Evolutionary conservation across 2,329 filamentous ascomycete genomes (phyloP).

Genomic region (Zasmidium cellare): DNA sequence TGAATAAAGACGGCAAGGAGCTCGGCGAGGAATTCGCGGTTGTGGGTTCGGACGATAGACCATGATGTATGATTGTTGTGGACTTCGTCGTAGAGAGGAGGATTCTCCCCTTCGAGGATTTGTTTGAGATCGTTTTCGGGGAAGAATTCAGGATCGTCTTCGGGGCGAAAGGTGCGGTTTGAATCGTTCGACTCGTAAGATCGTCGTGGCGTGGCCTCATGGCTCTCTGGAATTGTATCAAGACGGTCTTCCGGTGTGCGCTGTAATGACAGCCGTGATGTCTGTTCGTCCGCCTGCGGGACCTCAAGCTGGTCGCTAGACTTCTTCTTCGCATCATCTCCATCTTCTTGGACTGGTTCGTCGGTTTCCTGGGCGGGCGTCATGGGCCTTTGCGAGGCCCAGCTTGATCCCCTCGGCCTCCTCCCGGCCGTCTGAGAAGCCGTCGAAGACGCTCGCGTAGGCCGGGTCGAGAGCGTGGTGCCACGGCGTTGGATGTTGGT

Average conservation of each 20-base stretch:
- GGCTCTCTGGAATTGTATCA: conserved; percentile 16
- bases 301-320: background rate
- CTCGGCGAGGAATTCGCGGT: conserved; percentile 56
- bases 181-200: conserved; percentile 2
- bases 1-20: conserved; percentile 47
- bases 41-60: conserved; percentile 51
- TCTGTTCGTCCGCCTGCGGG: conserved; percentile 1
- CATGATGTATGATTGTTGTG: conserved; percentile 49
- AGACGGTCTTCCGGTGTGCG: conserved; percentile 1
- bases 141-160: conserved; percentile 35
- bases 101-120: conserved; percentile 34
- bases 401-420: conserved; percentile 14
- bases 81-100: conserved; percentile 44
- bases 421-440: conserved; percentile 19
- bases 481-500: conserved; percentile 20
- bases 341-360: conserved; percentile 21
- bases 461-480: conserved; percentile 18
- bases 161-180: conserved; percentile 19
- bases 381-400: conserved; percentile 14
- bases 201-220: conserved; percentile 9
- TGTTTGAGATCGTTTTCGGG: conserved; percentile 44
- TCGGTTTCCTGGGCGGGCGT: conserved; percentile 30
- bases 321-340: background rate
- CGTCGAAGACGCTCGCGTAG: conserved; percentile 25
- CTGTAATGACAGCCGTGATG: background rate